Percentiles rank a stretch among this genome's conserved stretches.
Conservation (phyloP, 1,139 yeast species). For the Candida sojae region DNA sequence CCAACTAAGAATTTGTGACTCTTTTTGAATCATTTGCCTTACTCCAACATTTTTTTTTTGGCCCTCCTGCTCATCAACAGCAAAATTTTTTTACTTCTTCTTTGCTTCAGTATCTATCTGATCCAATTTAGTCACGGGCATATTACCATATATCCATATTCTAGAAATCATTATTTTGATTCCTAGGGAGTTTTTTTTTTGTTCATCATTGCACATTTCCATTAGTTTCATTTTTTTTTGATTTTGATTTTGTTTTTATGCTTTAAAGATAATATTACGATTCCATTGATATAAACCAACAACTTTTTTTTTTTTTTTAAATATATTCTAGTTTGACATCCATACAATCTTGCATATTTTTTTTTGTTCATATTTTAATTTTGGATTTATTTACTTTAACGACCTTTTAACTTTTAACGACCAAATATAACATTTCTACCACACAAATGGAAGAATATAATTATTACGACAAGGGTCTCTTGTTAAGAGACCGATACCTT, state of each 20-base stretch:
- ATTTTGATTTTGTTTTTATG: neutral
- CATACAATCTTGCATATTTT: neutral
- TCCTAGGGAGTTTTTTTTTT: neutral
- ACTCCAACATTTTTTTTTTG: slow-evolving; percentile 1
- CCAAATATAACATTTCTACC: neutral
- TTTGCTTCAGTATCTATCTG: too few species aligned
- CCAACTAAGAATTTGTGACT: too few species aligned
- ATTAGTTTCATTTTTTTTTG: neutral
- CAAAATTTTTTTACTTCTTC: neutral
- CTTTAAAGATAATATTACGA: neutral
- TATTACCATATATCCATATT: neutral
- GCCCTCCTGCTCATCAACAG: slow-evolving; percentile 3
- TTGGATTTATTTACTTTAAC: neutral
- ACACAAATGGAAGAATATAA: slow-evolving; percentile 46
- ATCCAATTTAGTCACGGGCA: neutral
- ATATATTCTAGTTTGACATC: too few species aligned
- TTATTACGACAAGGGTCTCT: slow-evolving; percentile 60
- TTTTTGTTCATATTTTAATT: neutral
- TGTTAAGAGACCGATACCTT: slow-evolving; percentile 63
- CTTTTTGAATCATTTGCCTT: neutral
- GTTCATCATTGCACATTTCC: too few species aligned
- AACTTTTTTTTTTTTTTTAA: neutral
- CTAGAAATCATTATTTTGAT: neutral
- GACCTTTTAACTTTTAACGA: neutral
- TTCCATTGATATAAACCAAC: neutral